Evolutionary conservation across 108 stramenopile genomes (phyloP).

Genomic region (Nitzschia palea): DNA sequence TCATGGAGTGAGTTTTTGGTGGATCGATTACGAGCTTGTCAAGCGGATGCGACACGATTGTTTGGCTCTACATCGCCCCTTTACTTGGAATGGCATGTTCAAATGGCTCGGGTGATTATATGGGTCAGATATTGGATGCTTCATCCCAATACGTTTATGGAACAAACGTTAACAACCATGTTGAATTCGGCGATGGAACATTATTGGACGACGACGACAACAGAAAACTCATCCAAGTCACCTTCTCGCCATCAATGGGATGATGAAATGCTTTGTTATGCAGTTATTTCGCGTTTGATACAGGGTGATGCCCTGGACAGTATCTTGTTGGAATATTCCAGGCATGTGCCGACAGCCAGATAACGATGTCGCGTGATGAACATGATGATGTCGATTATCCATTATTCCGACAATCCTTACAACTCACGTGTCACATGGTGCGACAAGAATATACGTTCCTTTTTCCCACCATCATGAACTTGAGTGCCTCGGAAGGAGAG

Average conservation of each 20-base stretch:
- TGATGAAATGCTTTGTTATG: constrained; percentile 45
- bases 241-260: background rate
- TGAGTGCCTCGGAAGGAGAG: no score
- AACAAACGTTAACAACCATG: constrained; percentile 18
- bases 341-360: no score
- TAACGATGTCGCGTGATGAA: no score
- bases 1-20: constrained; percentile 21
- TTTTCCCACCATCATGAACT: no score
- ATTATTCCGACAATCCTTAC: no score
- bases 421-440: no score
- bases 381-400: no score
- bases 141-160: background rate
- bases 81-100: constrained; percentile 16
- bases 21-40: constrained; percentile 43
- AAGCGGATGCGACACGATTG: constrained; percentile 35
- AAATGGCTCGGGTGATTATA: constrained; percentile 23
- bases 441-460: no score
- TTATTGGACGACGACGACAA: constrained; percentile 30
- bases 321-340: no score
- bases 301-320: no score
- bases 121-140: constrained; percentile 23
- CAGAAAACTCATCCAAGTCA: background rate
- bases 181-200: constrained; percentile 34
- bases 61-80: no score
- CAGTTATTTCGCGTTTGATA: constrained; percentile 4